Conservation (phyloP, 768 basidiomycete species). For the Serendipita indica region DNA sequence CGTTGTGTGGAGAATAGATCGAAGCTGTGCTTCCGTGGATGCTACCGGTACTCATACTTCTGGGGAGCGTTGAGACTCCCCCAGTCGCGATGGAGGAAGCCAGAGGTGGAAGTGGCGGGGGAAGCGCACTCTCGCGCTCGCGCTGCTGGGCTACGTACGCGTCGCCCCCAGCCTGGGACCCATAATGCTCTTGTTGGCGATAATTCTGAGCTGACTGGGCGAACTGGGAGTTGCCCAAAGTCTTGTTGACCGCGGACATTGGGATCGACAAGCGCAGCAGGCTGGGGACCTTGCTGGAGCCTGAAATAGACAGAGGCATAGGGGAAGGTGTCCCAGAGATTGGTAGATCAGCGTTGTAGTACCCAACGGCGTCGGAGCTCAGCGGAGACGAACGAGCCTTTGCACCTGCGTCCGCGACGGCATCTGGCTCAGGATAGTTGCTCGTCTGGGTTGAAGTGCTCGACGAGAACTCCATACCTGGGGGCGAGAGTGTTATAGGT, state of each 20-base stretch:
- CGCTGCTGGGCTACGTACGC: no score
- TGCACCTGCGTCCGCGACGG: no score
- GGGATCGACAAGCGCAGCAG: background rate
- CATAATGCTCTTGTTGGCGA: background rate
- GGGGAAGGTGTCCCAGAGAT: no score
- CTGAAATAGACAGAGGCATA: no score
- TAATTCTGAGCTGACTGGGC: background rate
- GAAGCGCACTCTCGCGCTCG: background rate
- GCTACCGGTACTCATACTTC: slow-evolving; percentile 5
- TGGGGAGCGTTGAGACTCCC: background rate
- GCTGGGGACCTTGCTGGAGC: background rate
- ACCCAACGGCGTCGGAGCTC: background rate
- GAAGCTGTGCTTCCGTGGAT: background rate
- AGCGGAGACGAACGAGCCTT: no score
- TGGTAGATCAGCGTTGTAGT: background rate
- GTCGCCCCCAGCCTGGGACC: no score
- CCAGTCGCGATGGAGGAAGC: slow-evolving; percentile 4
- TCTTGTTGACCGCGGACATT: background rate
- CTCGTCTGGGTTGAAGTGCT: no score
- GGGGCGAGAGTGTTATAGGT: no score
- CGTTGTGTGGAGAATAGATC: no score
- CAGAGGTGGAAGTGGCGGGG: background rate
- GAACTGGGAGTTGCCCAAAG: background rate
- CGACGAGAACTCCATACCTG: no score
- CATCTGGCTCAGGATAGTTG: no score